Evolutionary conservation across 2,329 filamentous ascomycete species (phyloP).

Genomic region (Diaporthe ampelina): DNA sequence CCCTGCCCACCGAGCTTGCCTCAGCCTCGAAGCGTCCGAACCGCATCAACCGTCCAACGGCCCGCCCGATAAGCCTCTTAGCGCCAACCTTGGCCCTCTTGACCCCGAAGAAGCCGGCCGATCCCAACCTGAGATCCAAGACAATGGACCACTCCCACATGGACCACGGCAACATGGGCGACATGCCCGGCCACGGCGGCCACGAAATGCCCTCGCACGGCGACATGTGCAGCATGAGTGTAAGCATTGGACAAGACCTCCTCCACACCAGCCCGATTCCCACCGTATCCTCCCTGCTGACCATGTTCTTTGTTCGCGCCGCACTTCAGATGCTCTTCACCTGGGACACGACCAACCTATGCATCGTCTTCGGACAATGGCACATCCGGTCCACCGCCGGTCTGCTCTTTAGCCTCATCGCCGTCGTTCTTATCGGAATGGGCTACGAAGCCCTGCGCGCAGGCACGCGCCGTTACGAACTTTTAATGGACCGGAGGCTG

Average conservation of each 20-base stretch:
- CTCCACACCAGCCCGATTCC: background rate
- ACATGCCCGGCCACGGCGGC: slow-evolving; percentile 59
- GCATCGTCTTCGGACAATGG: slow-evolving; percentile 96
- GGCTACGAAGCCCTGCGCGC: slow-evolving; percentile 93
- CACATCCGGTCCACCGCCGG: slow-evolving; percentile 81
- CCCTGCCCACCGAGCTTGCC: slow-evolving; percentile 2
- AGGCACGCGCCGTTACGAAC: slow-evolving; percentile 82
- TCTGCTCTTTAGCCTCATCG: slow-evolving; percentile 85
- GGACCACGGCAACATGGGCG: slow-evolving; percentile 65
- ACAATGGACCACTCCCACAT: slow-evolving; percentile 62
- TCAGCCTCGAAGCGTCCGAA: slow-evolving; percentile 3
- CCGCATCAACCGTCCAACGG: slow-evolving; percentile 6
- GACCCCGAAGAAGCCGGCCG: slow-evolving; percentile 23
- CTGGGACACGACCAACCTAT: slow-evolving; percentile 93
- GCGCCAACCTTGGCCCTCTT: slow-evolving; percentile 37
- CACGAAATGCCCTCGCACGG: slow-evolving; percentile 53
- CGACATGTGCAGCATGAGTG: slow-evolving; percentile 90
- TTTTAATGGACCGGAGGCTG: slow-evolving; percentile 61
- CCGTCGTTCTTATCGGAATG: slow-evolving; percentile 85
- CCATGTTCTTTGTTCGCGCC: slow-evolving; percentile 8
- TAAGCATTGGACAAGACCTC: slow-evolving; percentile 57
- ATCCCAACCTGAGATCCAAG: slow-evolving; percentile 33
- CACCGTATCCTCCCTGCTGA: slow-evolving; percentile 38
- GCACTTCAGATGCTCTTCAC: slow-evolving; percentile 91
- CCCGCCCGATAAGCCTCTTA: background rate